Evolutionary conservation across 495 filamentous ascomycete genomes (phyloP).

Genomic region (Penicillium maclennaniae): DNA sequence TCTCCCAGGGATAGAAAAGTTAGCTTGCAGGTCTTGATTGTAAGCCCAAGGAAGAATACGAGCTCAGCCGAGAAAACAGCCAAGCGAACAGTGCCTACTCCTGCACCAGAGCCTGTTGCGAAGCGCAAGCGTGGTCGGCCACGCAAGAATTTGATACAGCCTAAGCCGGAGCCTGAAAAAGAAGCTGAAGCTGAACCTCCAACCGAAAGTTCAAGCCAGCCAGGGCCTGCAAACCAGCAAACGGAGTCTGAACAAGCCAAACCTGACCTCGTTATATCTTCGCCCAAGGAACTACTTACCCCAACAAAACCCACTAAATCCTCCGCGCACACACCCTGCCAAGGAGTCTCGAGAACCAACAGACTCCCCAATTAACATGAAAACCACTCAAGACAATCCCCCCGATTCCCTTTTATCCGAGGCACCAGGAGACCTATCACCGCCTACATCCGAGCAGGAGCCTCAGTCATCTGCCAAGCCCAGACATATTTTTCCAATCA

Average conservation of each 20-base stretch:
- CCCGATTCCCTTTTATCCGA: background rate
- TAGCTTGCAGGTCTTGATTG: conserved; percentile 16
- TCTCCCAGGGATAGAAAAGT: background rate
- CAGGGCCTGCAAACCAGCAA: background rate
- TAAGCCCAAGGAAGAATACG: conserved; percentile 6
- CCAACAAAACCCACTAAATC: background rate
- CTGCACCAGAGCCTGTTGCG: conserved; percentile 12
- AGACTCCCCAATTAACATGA: background rate
- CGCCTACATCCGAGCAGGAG: background rate
- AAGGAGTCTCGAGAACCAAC: background rate
- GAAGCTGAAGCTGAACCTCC: conserved; percentile 1
- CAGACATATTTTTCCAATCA: background rate
- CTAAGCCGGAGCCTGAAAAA: background rate
- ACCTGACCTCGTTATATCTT: background rate
- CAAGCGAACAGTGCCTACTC: conserved; percentile 14
- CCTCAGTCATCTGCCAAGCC: background rate
- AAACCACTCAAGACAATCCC: background rate
- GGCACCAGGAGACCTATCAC: background rate
- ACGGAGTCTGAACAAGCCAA: background rate
- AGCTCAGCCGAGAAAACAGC: background rate
- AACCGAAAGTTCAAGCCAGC: background rate
- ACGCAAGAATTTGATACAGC: background rate
- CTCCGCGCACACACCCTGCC: background rate
- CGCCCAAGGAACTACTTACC: background rate
- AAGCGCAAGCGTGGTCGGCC: conserved; percentile 22